Base-by-base conservation (phyloP, 805 yeast species). In the Yarrowia hollandica region DNA sequence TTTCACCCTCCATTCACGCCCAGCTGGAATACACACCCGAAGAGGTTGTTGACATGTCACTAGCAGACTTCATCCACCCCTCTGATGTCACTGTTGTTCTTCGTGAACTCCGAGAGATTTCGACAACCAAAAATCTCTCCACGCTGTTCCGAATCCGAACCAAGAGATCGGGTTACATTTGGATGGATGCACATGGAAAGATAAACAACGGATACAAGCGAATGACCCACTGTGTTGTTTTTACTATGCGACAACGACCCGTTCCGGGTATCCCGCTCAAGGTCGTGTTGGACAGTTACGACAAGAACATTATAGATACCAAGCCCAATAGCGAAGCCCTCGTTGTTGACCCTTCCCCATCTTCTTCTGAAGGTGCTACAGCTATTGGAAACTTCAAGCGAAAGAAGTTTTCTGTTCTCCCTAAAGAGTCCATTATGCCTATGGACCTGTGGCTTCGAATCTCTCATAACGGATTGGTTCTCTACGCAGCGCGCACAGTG, bases 401-500 rank as follows among this genome's bases (percentile, higher is more conserved):
- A 23, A 52, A 52, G 44, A 52, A 37, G 57, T 52, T 35, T 15
- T 52, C 57, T 4, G 41, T 52, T 16, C 33, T 37, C 19, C 57
- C 57, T 9, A 52, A 52, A 34, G 57, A 52, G 21, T 34, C 57
- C 2, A 25, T 52, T 14, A 23, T 35, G 34, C 57, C 57, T 26
- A 34, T 34, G 41, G 57, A 52, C 44, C 34, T 52, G 33, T 52
- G 57, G 57, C 33, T 52, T 12, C 57, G 57, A 52, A n/a, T 52
- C n/a, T 52, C 57, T 8, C 57, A 37, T 44, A 35, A 52, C 44
- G 57, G 57, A 0, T 33, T 52, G 34, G 26, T 52, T 2, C 44
- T 52, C 14, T 52, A 52, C 34, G 19, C 57, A 8, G 57, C 44
- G 5, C 16, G 25, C 7, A 52, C 57, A 7, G 41, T 14, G 18